These are phyloP conservation scores for Annulohypoxylon bovei DNA, from an alignment of 495 filamentous ascomycete genomes.

Conservation along the genomic window DNA sequence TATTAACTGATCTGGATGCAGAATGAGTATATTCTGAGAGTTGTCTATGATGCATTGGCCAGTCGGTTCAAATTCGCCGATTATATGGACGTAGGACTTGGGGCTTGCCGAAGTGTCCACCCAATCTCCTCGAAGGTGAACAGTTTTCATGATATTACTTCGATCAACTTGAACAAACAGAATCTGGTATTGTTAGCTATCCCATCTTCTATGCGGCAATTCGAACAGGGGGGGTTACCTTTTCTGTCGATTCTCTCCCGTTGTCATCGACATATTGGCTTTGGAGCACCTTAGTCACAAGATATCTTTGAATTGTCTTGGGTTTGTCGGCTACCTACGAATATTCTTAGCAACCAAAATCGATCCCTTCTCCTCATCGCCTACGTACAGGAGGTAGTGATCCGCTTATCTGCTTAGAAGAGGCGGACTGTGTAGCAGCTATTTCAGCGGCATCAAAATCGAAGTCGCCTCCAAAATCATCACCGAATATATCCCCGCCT, in stretches of 20 bases:
- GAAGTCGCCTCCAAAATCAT: slow-evolving; percentile 73
- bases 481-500: slow-evolving; percentile 59
- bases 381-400: slow-evolving; percentile 62
- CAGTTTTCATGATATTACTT: slow-evolving; percentile 68
- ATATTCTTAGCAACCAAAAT: slow-evolving; percentile 56
- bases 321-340: slow-evolving; percentile 63
- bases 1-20: slow-evolving; percentile 95
- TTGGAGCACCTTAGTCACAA: slow-evolving; percentile 75
- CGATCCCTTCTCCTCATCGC: slow-evolving; percentile 40
- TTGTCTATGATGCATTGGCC: slow-evolving; percentile 81
- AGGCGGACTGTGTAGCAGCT: slow-evolving; percentile 61
- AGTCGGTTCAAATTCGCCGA: slow-evolving; percentile 75
- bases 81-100: slow-evolving; percentile 82
- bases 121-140: slow-evolving; percentile 88
- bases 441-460: slow-evolving; percentile 73
- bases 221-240: slow-evolving; percentile 60
- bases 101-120: slow-evolving; percentile 75
- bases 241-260: slow-evolving; percentile 71
- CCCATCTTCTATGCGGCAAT: not conserved
- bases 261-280: slow-evolving; percentile 69
- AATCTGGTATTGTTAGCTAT: slow-evolving; percentile 62
- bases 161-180: slow-evolving; percentile 79
- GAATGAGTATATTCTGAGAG: slow-evolving; percentile 81
- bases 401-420: slow-evolving; percentile 24
- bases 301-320: slow-evolving; percentile 82